A percentile compares a stretch with the other conserved stretches of the same genome.
Conservation (phyloP, 75 land plant species). For the Ceratopteris richardii region DNA sequence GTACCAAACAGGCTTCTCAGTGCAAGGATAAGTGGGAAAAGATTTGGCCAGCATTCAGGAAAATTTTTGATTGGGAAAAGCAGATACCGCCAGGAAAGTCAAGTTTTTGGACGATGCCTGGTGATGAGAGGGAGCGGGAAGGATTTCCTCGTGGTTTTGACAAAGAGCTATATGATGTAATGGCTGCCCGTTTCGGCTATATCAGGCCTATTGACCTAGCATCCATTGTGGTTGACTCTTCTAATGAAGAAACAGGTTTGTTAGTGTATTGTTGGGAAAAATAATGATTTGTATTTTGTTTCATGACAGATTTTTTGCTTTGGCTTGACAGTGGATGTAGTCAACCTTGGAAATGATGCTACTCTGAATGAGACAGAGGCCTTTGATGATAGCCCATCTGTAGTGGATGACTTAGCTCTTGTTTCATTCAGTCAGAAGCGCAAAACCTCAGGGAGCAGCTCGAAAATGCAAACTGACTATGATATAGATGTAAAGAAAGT, state of each 20-base stretch:
- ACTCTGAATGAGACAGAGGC: not conserved
- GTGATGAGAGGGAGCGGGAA: slow-evolving; percentile 8
- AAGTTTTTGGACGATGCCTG: slow-evolving; percentile 10
- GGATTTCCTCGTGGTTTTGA: slow-evolving; percentile 9
- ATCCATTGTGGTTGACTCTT: slow-evolving; percentile 2
- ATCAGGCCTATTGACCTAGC: slow-evolving; percentile 2
- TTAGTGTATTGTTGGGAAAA: not conserved
- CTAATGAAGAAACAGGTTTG: slow-evolving; percentile 3
- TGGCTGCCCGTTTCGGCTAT: slow-evolving; percentile 6
- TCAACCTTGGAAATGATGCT: not conserved
- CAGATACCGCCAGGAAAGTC: not conserved
- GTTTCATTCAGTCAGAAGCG: not conserved
- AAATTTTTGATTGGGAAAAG: slow-evolving; percentile 10
- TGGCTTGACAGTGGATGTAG: slow-evolving; percentile 1
- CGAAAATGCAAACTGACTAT: not conserved
- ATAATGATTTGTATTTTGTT: not conserved
- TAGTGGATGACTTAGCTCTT: slow-evolving; percentile 2
- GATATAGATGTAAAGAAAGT: not conserved
- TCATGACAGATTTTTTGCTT: not conserved
- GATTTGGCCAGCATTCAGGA: slow-evolving; percentile 16
- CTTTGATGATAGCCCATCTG: slow-evolving; percentile 5
- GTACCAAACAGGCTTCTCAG: slow-evolving; percentile 10
- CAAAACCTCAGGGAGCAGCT: not conserved
- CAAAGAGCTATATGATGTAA: slow-evolving; percentile 10
- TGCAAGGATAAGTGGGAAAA: slow-evolving; percentile 19